These are phyloP conservation scores for Hymenoscyphus occultus DNA, from an alignment of 2,329 filamentous ascomycete genomes.

Conservation along the genomic window DNA sequence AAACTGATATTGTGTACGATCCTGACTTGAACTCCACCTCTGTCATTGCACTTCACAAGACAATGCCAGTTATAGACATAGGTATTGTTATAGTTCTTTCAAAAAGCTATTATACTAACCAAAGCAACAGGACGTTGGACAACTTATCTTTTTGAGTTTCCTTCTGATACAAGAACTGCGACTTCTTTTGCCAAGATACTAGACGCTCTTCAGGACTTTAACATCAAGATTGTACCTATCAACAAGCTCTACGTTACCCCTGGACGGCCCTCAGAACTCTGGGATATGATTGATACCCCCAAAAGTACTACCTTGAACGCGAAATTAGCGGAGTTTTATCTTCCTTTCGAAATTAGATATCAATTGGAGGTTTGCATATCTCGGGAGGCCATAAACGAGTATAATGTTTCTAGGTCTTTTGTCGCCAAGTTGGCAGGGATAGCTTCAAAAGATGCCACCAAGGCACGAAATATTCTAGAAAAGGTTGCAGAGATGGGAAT, in stretches of 20 bases:
- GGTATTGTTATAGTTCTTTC: constrained; percentile 32
- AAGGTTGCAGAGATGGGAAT: constrained; percentile 59
- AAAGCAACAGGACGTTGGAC: constrained; percentile 55
- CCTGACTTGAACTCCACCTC: constrained; percentile 37
- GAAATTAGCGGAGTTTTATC: constrained; percentile 18
- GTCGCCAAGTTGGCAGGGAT: constrained; percentile 56
- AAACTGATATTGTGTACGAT: constrained; percentile 58
- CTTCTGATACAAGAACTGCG: constrained; percentile 11
- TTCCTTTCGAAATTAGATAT: constrained; percentile 76
- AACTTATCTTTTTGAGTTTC: constrained; percentile 52
- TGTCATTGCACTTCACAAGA: constrained; percentile 47
- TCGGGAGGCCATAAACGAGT: constrained; percentile 70
- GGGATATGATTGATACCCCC: constrained; percentile 41
- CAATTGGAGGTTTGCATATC: constrained; percentile 95
- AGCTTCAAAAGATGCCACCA: constrained; percentile 40
- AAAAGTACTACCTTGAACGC: constrained; percentile 34
- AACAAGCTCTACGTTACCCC: constrained; percentile 43
- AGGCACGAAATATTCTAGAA: constrained; percentile 68
- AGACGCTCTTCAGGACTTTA: constrained; percentile 63
- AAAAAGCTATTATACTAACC: constrained; percentile 11
- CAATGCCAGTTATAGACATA: constrained; percentile 54
- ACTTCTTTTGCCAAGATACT: constrained; percentile 23
- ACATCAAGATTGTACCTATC: constrained; percentile 53
- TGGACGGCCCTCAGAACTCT: constrained; percentile 40
- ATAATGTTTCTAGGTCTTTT: constrained; percentile 67